Evolutionary conservation across 1,139 yeast species (phyloP).

Genomic region (Meyerozyma elateridarum): DNA sequence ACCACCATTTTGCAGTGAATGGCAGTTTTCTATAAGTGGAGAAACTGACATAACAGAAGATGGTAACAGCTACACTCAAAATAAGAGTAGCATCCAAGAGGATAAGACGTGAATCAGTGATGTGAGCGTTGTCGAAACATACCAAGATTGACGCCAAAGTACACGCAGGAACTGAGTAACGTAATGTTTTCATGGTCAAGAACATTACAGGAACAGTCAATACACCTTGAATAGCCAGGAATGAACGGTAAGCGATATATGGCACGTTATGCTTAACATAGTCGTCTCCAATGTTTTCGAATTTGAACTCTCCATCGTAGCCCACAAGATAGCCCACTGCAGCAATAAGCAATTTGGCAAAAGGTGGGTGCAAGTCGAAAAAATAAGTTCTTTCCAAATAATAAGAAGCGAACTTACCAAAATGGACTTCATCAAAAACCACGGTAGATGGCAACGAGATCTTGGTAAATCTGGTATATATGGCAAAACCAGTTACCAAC

Average conservation of each 20-base stretch:
- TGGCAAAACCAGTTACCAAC: constrained; percentile 60
- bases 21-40: constrained; percentile 66
- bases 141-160: constrained; percentile 75
- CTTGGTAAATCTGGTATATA: constrained; percentile 64
- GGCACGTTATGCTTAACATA: constrained; percentile 79
- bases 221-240: constrained; percentile 80
- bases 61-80: constrained; percentile 72
- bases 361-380: constrained; percentile 97
- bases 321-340: constrained; percentile 85
- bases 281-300: constrained; percentile 84
- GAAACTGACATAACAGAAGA: constrained; percentile 75
- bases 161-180: constrained; percentile 76
- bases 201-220: constrained; percentile 79
- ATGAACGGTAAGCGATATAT: constrained; percentile 77
- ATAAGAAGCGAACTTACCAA: constrained; percentile 92
- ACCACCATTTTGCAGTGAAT: constrained; percentile 74
- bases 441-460: constrained; percentile 78
- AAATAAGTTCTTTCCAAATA: constrained; percentile 80
- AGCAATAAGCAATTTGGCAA: constrained; percentile 90
- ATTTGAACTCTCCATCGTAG: constrained; percentile 85
- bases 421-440: constrained; percentile 97
- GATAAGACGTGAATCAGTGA: constrained; percentile 85
- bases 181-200: constrained; percentile 76
- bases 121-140: constrained; percentile 86
- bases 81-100: constrained; percentile 86